Evolutionary conservation across 140 eudicot genomes (phyloP), one percentile per base, ranked within the genome.

Genomic region (Cichorium intybus): DNA sequence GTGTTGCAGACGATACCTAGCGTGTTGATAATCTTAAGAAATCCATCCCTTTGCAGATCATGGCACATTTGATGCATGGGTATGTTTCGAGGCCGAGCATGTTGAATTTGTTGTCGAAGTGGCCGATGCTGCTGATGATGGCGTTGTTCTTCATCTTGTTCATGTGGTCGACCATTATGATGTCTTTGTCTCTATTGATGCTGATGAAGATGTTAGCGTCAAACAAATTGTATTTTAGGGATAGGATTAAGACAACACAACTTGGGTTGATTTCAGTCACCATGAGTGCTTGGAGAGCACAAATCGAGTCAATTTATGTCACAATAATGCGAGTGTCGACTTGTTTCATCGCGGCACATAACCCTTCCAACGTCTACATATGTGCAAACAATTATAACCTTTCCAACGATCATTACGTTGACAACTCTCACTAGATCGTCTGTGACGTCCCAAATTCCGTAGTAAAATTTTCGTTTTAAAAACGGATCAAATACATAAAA

Each of bases 61-160:
- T n/a, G n/a, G n/a, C n/a, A n/a, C 83, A 80, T 82, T 84, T 60
- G 35, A 84, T 75, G 1, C 90, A 86, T 2, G 90, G 86, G 83
- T 41, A 84, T 14, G 78, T 84, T 80, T 84, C 90, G 34, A 84
- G 86, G 2, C 86, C 90, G 3, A 6, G 79, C 90, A 84, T 84
- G 84, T 84, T 86, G 41, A 84, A 80, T 59, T 84, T 86, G 56
- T 84, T 84, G 79, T 84, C 90, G 39, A 84, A 84, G 81, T 84
- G 90, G 23, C 90, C 90, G 37, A 82, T 82, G 87, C 77, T 81
- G 83, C 87, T 77, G 26, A 78, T 84, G 37, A 79, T 82, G 39
- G 88, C 84, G 29, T 82, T 82, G 82, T 82, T 82, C 54, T 82
- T 79, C 84, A 82, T 82, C 77, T 82, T 82, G 71, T 60, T 75